These are phyloP conservation scores for Zelonia costaricensis DNA, from an alignment of 208 protist species.

Conservation along the genomic window DNA sequence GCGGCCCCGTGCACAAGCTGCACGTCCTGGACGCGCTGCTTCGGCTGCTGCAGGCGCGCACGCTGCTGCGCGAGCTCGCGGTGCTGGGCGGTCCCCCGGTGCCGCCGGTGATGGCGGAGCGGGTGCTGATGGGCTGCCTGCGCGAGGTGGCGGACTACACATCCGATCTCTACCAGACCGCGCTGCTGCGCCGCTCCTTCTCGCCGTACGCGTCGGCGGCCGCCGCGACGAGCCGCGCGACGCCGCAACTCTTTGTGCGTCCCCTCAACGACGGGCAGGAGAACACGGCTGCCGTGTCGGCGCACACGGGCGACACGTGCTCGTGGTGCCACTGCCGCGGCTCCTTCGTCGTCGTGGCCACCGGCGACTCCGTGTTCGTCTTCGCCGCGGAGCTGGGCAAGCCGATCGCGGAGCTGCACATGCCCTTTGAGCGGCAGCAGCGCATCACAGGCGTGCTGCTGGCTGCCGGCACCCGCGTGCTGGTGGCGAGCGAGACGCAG, in stretches of 20 bases:
- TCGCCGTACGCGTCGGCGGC: slow-evolving; percentile 49
- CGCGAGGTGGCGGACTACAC: slow-evolving; percentile 49
- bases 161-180: slow-evolving; percentile 64
- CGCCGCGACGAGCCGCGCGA: slow-evolving; percentile 15
- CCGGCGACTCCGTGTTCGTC: slow-evolving; percentile 52
- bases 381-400: slow-evolving; percentile 47
- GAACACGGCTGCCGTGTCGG: slow-evolving; percentile 42
- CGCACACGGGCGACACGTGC: slow-evolving; percentile 20
- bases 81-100: slow-evolving; percentile 26
- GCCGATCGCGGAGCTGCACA: slow-evolving; percentile 39
- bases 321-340: slow-evolving; percentile 46
- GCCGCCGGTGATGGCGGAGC: slow-evolving; percentile 35
- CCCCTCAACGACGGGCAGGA: slow-evolving; percentile 63
- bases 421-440: slow-evolving; percentile 67
- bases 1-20: slow-evolving; percentile 18
- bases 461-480: slow-evolving; percentile 59
- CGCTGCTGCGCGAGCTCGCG: slow-evolving; percentile 57
- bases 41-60: slow-evolving; percentile 57
- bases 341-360: slow-evolving; percentile 56
- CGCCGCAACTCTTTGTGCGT: slow-evolving; percentile 60
- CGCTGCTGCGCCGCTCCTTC: slow-evolving; percentile 46
- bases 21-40: slow-evolving; percentile 71
- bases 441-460: slow-evolving; percentile 58
- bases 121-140: slow-evolving; percentile 42
- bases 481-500: slow-evolving; percentile 57